phyloP scores from a whole-genome alignment of 1,284 basidiomycete genomes.

The Pyrrhoderma noxium region DNA sequence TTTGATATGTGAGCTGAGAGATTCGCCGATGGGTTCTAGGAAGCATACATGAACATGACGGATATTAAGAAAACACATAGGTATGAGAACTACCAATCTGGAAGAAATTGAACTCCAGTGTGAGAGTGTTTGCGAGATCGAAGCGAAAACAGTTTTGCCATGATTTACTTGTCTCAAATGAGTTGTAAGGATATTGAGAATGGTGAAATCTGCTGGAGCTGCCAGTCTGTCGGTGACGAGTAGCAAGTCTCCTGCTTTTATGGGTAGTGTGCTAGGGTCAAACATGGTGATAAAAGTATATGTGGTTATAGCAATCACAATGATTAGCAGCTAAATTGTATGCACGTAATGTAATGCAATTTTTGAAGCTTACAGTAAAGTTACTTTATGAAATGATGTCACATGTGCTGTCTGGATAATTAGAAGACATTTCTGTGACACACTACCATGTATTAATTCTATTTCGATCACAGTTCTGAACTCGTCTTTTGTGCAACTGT shows the following conservation, averaged over 20 bases:
- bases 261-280: slow-evolving; percentile 14
- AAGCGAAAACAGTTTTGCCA: slow-evolving; percentile 41
- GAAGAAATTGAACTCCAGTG: slow-evolving; percentile 56
- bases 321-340: no score
- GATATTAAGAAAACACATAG: not conserved
- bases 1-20: slow-evolving; percentile 37
- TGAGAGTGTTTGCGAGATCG: slow-evolving; percentile 46
- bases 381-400: no score
- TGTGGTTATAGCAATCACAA: no score
- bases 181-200: slow-evolving; percentile 43
- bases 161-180: slow-evolving; percentile 41
- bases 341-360: no score
- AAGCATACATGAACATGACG: not conserved
- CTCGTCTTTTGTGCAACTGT: no score
- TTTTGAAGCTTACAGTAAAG: no score
- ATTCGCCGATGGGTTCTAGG: slow-evolving; percentile 43
- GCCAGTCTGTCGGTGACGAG: slow-evolving; percentile 60
- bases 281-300: slow-evolving; percentile 13
- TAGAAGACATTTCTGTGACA: no score
- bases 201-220: slow-evolving; percentile 59
- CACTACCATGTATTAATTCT: no score
- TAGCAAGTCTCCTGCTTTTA: slow-evolving; percentile 34
- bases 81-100: slow-evolving; percentile 40
- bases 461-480: no score
- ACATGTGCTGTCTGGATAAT: not conserved